A percentile compares a stretch with the other conserved stretches of the same genome.
Evolutionary conservation across 2,329 filamentous ascomycete species (phyloP).

Genomic region (Juglanconis juglandina): DNA sequence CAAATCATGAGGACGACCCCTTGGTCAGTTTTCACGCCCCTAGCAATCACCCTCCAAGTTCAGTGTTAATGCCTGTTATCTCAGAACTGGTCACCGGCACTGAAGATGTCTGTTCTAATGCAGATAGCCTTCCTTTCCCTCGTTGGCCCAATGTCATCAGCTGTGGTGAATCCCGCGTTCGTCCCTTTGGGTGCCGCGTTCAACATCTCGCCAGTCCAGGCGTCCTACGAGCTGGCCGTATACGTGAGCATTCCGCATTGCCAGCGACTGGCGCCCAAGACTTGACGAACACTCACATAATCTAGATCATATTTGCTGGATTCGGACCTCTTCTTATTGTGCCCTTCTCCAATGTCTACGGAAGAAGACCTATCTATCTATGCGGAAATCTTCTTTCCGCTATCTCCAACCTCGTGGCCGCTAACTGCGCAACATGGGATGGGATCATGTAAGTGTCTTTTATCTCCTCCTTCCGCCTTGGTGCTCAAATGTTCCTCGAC

Average conservation of each 20-base stretch:
- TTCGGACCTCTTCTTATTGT: conserved; percentile 27
- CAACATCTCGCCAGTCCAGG: conserved; percentile 28
- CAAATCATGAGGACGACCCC: conserved; percentile 23
- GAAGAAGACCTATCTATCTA: conserved; percentile 31
- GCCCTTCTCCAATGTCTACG: conserved; percentile 31
- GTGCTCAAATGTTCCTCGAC: not conserved
- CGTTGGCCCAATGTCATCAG: conserved; percentile 27
- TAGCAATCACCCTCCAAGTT: not conserved
- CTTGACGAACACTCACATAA: not conserved
- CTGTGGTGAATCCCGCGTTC: conserved; percentile 31
- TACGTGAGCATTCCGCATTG: not conserved
- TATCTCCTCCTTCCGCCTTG: not conserved
- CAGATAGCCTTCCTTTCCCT: conserved; percentile 31
- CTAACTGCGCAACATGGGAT: conserved; percentile 22
- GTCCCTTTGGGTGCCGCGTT: conserved; percentile 28
- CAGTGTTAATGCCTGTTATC: not conserved
- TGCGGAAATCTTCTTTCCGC: conserved; percentile 28
- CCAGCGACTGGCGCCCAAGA: not conserved
- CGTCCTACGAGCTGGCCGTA: conserved; percentile 30
- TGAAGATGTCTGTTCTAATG: conserved; percentile 24
- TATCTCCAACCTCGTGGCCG: conserved; percentile 25
- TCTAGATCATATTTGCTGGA: conserved; percentile 30
- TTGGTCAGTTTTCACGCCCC: conserved; percentile 11
- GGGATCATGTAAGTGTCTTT: conserved; percentile 15
- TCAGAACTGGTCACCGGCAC: conserved; percentile 23